Evolutionary conservation across 257 asterid species (phyloP).

Genomic region (Nicotiana tomentosiformis): DNA sequence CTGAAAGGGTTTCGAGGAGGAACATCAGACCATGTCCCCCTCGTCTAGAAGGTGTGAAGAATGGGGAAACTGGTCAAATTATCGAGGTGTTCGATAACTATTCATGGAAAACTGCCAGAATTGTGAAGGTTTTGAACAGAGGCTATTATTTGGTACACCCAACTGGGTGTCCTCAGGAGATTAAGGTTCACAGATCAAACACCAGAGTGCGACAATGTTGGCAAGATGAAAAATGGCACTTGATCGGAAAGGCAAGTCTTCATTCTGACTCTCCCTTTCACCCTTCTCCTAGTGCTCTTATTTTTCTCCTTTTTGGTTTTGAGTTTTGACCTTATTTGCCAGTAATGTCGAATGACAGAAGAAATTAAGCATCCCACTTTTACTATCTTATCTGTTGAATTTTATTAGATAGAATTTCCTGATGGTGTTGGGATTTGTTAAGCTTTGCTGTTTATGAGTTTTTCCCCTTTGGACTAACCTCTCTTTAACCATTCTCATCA

Average conservation of each 20-base stretch:
- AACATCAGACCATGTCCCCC: conserved; percentile 36
- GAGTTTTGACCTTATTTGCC: neutral
- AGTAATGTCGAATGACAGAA: neutral
- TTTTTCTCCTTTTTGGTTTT: neutral
- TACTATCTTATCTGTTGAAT: neutral
- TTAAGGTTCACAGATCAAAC: conserved; percentile 22
- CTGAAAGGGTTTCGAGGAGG: conserved; percentile 22
- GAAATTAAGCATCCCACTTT: neutral
- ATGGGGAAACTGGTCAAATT: conserved; percentile 31
- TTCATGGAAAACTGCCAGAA: conserved; percentile 40
- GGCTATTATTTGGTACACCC: conserved; percentile 24
- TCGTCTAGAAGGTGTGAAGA: conserved; percentile 8
- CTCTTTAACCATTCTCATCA: neutral
- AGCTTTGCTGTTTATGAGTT: neutral
- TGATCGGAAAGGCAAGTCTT: conserved; percentile 33
- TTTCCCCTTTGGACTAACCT: neutral
- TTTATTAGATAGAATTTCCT: neutral
- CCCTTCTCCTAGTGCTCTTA: neutral
- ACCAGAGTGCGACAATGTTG: conserved; percentile 35
- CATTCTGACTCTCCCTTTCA: neutral
- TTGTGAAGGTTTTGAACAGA: conserved; percentile 21
- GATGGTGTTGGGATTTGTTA: neutral
- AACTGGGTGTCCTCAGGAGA: conserved; percentile 28
- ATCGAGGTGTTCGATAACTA: conserved; percentile 28
- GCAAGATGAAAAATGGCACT: conserved; percentile 32